Evolutionary conservation across 1,284 basidiomycete species (phyloP).

Genomic region (Malassezia furfur): DNA sequence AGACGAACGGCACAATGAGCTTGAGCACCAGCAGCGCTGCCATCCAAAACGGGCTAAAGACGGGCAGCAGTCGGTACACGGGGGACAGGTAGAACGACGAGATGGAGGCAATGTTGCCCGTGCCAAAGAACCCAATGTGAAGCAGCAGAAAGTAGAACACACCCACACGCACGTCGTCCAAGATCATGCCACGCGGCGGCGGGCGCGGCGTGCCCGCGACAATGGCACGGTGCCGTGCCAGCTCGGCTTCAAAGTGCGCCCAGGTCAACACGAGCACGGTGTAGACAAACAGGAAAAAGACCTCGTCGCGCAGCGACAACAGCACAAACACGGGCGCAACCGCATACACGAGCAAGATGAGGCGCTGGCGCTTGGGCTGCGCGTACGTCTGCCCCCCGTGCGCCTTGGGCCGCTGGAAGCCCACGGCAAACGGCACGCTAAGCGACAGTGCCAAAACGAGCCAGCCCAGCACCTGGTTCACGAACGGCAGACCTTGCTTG

Average conservation of each 20-base stretch:
- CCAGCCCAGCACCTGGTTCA: conserved; percentile 64
- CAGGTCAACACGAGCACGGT: conserved; percentile 60
- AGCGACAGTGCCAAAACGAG: conserved; percentile 50
- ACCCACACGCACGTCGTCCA: conserved; percentile 64
- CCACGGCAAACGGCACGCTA: conserved; percentile 28
- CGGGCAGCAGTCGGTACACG: conserved; percentile 74
- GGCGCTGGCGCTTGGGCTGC: conserved; percentile 39
- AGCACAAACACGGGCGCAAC: conserved; percentile 70
- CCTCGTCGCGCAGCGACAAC: conserved; percentile 72
- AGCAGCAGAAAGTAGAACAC: conserved; percentile 77
- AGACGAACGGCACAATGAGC: conserved; percentile 50
- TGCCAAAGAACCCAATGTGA: conserved; percentile 79
- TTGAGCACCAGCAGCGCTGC: conserved; percentile 57
- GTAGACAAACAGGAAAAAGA: conserved; percentile 68
- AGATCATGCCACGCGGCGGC: conserved; percentile 50
- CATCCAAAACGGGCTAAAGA: conserved; percentile 82
- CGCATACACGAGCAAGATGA: conserved; percentile 49
- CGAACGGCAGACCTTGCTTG: conserved; percentile 60
- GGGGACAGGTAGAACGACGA: conserved; percentile 80
- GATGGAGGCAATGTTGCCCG: conserved; percentile 70
- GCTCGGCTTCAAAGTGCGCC: conserved; percentile 59
- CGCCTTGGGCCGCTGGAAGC: conserved; percentile 46
- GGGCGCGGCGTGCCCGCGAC: neutral
- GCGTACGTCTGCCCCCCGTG: neutral
- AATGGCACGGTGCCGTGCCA: conserved; percentile 12